Percentiles rank a stretch among this genome's conserved stretches.
These are phyloP conservation scores for Peziza echinospora DNA, from an alignment of 495 filamentous ascomycete genomes.

Conservation along the genomic window DNA sequence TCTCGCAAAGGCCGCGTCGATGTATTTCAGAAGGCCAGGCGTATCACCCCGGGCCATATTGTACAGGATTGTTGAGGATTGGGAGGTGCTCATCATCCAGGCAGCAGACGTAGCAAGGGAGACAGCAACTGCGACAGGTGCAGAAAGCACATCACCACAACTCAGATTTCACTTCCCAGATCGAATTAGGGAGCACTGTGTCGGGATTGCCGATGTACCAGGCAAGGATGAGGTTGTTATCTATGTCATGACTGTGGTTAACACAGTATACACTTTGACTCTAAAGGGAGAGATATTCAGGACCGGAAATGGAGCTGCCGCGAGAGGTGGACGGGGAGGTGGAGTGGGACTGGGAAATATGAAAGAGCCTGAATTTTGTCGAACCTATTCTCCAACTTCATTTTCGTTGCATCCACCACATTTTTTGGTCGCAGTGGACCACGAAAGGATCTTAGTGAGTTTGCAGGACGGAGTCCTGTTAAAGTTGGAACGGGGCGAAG, in stretches of 20 bases:
- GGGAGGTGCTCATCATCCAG: constrained; percentile 60
- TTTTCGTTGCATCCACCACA: constrained; percentile 64
- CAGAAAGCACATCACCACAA: constrained; percentile 30
- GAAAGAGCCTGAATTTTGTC: constrained; percentile 41
- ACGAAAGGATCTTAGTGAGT: constrained; percentile 53
- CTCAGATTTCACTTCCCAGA: constrained; percentile 55
- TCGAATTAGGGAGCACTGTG: constrained; percentile 45
- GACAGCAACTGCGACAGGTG: constrained; percentile 38
- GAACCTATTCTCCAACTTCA: constrained; percentile 43
- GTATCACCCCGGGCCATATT: constrained; percentile 62
- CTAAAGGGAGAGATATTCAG: constrained; percentile 53
- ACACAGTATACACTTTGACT: constrained; percentile 58
- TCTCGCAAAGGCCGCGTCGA: constrained; percentile 56
- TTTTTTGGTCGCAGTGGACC: constrained; percentile 49
- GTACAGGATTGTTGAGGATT: constrained; percentile 70
- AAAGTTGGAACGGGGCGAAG: constrained; percentile 36
- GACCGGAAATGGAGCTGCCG: not conserved
- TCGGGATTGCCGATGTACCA: constrained; percentile 59
- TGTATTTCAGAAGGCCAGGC: constrained; percentile 61
- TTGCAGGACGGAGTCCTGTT: constrained; percentile 66
- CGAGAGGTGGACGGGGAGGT: constrained; percentile 38
- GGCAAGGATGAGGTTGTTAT: constrained; percentile 58
- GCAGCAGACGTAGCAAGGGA: constrained; percentile 55
- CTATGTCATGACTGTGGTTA: constrained; percentile 56
- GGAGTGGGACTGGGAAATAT: constrained; percentile 25